Evolutionary conservation across 2,329 filamentous ascomycete species (phyloP), one percentile per base, ranked within the genome.

Genomic region (Plectosphaerella cucumerina): DNA sequence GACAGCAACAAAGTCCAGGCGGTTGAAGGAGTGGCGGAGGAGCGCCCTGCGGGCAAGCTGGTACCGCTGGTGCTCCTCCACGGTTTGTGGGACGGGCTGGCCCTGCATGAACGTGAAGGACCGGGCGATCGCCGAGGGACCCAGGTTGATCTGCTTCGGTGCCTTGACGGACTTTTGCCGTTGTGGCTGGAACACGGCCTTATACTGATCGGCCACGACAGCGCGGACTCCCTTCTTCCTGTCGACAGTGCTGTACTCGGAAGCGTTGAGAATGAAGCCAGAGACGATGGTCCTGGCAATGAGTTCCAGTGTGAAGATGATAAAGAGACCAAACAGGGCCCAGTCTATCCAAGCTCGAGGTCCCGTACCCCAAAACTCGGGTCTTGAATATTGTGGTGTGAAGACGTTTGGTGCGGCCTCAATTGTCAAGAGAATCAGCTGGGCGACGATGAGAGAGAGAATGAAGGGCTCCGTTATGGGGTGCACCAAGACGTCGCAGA

Each of bases 1-100:
- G 8, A 99, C 88, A 2, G 94, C 95, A 49, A 99, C 76, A 67
- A 97, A 97, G 66, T 99, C 94, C 11, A 97, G 79, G 48, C 94
- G 84, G 65, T 97, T 97, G 72, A 99, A 99, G 1, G 90, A 92
- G 68, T 99, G 94, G 15, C 94, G 85, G 50, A 99, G 73, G 67
- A 97, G 97, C 1, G 94, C 95, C 55, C 94, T 84, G 49, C 94
- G 86, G 15, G 95, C 93, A 50, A 99, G 79, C 57, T 96, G 87
- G 58, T 87, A 80, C 54, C 93, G 85, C 65, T 94, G 90, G 59
- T 92, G 88, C 56, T 96, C 83, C 74, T 79, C 89, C 56, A 77
- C 77, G 62, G 77, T 94, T 69, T 70, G 82, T 66, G 68, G 84
- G 62, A 70, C 76, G 57, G 74, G 72, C 51, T 83, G 77, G 9